A percentile compares a stretch with the other conserved stretches of the same genome.
These are phyloP conservation scores for Solanum piurae DNA, from an alignment of 257 asterid genomes.

Conservation along the genomic window DNA sequence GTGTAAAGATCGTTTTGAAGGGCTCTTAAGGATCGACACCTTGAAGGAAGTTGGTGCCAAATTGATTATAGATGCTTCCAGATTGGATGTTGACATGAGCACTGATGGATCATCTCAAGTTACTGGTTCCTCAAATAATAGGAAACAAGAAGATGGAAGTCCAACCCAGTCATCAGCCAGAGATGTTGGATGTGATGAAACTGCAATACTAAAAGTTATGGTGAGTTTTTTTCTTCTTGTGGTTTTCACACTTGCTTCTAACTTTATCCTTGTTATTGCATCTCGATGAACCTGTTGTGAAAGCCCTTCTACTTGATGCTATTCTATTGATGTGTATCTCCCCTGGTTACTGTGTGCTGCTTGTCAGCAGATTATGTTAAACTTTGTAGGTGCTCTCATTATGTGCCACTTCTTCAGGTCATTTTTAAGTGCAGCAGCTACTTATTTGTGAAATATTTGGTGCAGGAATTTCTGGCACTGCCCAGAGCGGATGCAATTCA, in stretches of 20 bases:
- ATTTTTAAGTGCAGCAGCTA: background rate
- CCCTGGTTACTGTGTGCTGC: background rate
- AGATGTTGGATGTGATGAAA: slow-evolving; percentile 72
- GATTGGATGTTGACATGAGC: slow-evolving; percentile 42
- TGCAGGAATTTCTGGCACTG: slow-evolving; percentile 94
- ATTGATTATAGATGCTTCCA: slow-evolving; percentile 46
- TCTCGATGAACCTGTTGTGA: background rate
- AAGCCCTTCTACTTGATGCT: background rate
- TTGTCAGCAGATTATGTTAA: background rate
- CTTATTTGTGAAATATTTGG: background rate
- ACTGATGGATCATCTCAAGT: slow-evolving; percentile 72
- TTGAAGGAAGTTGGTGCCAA: slow-evolving; percentile 56
- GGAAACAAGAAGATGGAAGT: slow-evolving; percentile 69
- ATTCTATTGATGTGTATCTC: background rate
- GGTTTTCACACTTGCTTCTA: background rate
- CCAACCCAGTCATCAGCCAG: slow-evolving; percentile 55
- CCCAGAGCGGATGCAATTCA: slow-evolving; percentile 97
- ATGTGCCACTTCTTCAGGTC: background rate
- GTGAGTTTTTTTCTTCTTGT: slow-evolving; percentile 32
- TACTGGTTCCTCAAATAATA: slow-evolving; percentile 48
- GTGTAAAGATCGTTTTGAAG: slow-evolving; percentile 94
- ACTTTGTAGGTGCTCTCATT: background rate
- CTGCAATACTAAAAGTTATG: slow-evolving; percentile 90
- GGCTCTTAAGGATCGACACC: slow-evolving; percentile 61
- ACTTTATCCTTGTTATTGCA: background rate